Evolutionary conservation across 2,329 filamentous ascomycete genomes (phyloP), one percentile per base, ranked within the genome.

Genomic region (Samsoniella hepiali): DNA sequence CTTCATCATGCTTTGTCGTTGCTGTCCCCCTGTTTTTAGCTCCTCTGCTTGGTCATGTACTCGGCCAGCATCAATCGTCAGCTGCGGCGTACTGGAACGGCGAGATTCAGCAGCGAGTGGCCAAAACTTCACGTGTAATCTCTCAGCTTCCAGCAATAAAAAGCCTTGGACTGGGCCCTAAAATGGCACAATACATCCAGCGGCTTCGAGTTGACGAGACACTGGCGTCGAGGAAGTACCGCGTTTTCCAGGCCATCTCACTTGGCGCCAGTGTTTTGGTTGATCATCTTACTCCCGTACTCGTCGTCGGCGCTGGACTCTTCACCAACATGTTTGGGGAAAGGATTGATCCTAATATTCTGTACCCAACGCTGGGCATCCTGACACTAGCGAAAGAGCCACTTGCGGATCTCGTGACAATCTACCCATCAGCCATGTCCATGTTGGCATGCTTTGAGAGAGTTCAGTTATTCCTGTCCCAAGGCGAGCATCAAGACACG

Each of bases 81-180:
- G 57, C 57, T 3, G n/a, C 51, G n/a, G 27, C 15, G 5, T 38
- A n/a, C 31, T 58, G 55, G 55, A 58, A 58, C 13, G 34, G 10
- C 1, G 5, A 34, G 5, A 47, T 47, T 58, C 32, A 40, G 38
- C 9, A 29, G 2, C n/a, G 55, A 32, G 29, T 58, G 11, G 7
- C 38, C 3, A 58, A 32, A 32, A 58, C 55, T 17, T 58, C 55
- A 4, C 38, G 7, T 3, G 31, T 47, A 8, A 11, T 58, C 10
- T 58, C 55, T 1, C 55, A 58, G 36, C 55, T 58, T 27, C 55
- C 55, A 5, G 55, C 55, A 10, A 58, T 58, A 17, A 44, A 58
- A 27, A 47, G 29, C 27, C 40, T 58, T 10, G 55, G 55, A 7
- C 38, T 58, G 2, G 55, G 40, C 3, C 55, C 55, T 10, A 32